A percentile compares a stretch with the other conserved stretches of the same genome.
These are phyloP conservation scores for Fusarium praegraminearum DNA, from an alignment of 2,329 filamentous ascomycete species.

Conservation along the genomic window DNA sequence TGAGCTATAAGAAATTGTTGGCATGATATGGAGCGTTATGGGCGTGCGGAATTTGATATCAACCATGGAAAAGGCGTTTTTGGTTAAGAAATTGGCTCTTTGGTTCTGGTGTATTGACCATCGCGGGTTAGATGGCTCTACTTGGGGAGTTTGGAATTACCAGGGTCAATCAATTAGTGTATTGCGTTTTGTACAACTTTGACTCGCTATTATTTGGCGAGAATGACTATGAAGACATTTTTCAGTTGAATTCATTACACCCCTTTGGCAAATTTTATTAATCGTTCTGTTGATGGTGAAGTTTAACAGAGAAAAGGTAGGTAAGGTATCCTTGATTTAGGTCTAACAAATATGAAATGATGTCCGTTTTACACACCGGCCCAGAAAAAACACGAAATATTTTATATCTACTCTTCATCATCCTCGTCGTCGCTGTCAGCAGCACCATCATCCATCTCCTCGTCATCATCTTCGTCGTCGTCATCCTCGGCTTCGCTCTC, in stretches of 20 bases:
- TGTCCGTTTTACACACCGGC: slow-evolving; percentile 38
- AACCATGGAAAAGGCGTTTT: slow-evolving; percentile 44
- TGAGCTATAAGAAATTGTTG: slow-evolving; percentile 40
- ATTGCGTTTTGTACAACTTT: slow-evolving; percentile 41
- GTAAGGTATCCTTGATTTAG: slow-evolving; percentile 50
- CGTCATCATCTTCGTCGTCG: slow-evolving; percentile 55
- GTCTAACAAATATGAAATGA: slow-evolving; percentile 40
- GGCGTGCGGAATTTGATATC: slow-evolving; percentile 31
- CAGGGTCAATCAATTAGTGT: slow-evolving; percentile 26
- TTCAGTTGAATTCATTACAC: slow-evolving; percentile 34
- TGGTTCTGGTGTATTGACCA: slow-evolving; percentile 32
- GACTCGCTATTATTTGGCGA: slow-evolving; percentile 39
- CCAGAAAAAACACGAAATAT: slow-evolving; percentile 26
- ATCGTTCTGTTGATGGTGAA: not conserved
- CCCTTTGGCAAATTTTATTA: not conserved
- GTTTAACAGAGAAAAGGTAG: slow-evolving; percentile 40
- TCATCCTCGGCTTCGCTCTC: slow-evolving; percentile 57
- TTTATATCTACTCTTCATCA: slow-evolving; percentile 46
- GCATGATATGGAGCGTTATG: slow-evolving; percentile 24
- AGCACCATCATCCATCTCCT: slow-evolving; percentile 54
- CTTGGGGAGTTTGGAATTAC: slow-evolving; percentile 42
- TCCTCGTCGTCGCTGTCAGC: slow-evolving; percentile 51
- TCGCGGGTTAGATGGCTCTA: slow-evolving; percentile 43
- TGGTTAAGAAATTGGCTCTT: slow-evolving; percentile 33
- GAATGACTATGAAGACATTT: slow-evolving; percentile 39